Conservation (phyloP, 352 stramenopile genomes). For the Phytophthora pistaciae region DNA sequence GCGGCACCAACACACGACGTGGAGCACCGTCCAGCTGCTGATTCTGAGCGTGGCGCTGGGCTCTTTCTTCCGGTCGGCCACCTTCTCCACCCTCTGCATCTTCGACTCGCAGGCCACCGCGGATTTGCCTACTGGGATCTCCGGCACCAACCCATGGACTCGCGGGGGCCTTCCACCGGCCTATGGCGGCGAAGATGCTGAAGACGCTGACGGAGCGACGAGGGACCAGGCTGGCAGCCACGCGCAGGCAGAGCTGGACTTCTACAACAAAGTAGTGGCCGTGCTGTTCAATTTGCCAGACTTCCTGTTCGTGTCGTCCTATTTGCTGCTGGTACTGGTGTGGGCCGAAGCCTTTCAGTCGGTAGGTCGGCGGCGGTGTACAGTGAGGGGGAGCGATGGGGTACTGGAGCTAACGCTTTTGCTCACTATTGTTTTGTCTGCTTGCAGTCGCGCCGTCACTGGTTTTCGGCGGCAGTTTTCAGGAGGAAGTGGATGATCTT, state of each 20-base stretch:
- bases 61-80: conserved; percentile 87
- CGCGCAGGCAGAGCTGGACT: conserved; percentile 78
- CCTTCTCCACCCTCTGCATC: conserved; percentile 90
- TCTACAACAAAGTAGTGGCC: conserved; percentile 92
- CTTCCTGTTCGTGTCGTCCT: conserved; percentile 92
- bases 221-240: conserved; percentile 26
- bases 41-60: conserved; percentile 85
- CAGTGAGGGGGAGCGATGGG: background rate
- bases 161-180: conserved; percentile 11
- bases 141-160: conserved; percentile 29
- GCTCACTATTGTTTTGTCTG: background rate
- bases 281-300: conserved; percentile 95
- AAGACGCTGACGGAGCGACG: conserved; percentile 23
- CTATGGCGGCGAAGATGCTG: conserved; percentile 22
- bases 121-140: conserved; percentile 45
- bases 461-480: conserved; percentile 89
- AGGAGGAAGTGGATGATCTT: conserved; percentile 92
- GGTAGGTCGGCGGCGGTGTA: conserved; percentile 47
- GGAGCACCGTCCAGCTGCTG: conserved; percentile 86
- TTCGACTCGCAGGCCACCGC: conserved; percentile 82
- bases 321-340: conserved; percentile 91
- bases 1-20: conserved; percentile 71
- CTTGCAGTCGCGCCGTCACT: conserved; percentile 86
- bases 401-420: conserved; percentile 13
- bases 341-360: conserved; percentile 93